These are phyloP conservation scores for Vararia minispora DNA, from an alignment of 768 basidiomycete species.

Conservation along the genomic window DNA sequence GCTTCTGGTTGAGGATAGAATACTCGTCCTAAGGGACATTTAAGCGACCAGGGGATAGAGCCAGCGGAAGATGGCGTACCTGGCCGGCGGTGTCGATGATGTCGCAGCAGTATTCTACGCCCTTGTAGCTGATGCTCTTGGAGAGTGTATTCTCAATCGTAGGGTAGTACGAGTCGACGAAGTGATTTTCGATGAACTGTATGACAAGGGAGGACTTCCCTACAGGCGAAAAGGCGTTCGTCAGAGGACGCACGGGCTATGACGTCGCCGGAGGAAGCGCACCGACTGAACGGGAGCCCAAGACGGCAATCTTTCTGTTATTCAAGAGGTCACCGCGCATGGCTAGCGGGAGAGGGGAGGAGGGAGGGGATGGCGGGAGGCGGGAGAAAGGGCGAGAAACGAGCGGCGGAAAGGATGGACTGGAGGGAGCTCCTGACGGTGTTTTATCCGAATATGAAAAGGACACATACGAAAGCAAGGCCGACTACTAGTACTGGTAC, in stretches of 20 bases:
- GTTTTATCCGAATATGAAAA: too few relatives aligned
- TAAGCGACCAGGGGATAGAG: constrained; percentile 3
- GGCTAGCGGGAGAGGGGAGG: constrained; percentile 6
- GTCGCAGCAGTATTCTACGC: constrained; percentile 89
- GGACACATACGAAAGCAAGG: too few relatives aligned
- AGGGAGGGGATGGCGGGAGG: constrained; percentile 4
- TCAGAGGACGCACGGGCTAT: constrained; percentile 9
- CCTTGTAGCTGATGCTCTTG: constrained; percentile 80
- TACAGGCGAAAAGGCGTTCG: constrained; percentile 22
- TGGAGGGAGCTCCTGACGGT: too few relatives aligned
- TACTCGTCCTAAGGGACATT: constrained; percentile 69
- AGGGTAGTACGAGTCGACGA: constrained; percentile 89
- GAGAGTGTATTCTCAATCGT: constrained; percentile 86
- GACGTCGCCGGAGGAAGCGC: constrained; percentile 19
- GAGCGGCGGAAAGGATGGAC: constrained; percentile 8
- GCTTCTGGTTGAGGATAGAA: constrained; percentile 85
- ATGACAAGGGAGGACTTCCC: constrained; percentile 92
- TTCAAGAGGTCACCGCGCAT: constrained; percentile 38
- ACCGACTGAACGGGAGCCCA: constrained; percentile 87
- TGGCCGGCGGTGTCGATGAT: constrained; percentile 98
- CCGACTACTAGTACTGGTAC: too few relatives aligned
- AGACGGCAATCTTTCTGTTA: constrained; percentile 82
- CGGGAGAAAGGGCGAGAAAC: constrained; percentile 3
- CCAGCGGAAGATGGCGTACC: constrained; percentile 32
- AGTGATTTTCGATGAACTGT: constrained; percentile 89